Percentiles rank a stretch among this genome's conserved stretches.
Conservation (phyloP, 2,329 filamentous ascomycete genomes). For the Paradendryphiella salina region DNA sequence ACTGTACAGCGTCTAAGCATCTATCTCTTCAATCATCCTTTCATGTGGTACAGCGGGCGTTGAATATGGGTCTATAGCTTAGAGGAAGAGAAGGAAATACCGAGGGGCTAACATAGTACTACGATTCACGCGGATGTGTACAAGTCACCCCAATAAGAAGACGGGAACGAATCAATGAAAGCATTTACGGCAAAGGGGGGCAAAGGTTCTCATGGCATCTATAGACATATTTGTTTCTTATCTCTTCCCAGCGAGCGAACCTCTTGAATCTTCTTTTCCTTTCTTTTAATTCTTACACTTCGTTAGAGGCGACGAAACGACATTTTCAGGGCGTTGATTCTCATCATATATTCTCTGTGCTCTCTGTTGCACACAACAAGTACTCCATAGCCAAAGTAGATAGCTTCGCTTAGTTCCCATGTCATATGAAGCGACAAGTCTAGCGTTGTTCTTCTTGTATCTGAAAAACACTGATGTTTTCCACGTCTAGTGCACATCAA, state of each 20-base stretch:
- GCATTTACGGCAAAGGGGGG: constrained; percentile 27
- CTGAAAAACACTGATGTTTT: background rate
- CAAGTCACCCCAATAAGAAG: constrained; percentile 6
- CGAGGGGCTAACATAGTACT: constrained; percentile 5
- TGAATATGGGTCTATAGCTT: constrained; percentile 22
- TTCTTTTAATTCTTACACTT: constrained; percentile 2
- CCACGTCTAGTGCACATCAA: no score
- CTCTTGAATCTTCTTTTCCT: background rate
- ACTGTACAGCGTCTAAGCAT: constrained; percentile 45
- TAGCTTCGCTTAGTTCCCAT: constrained; percentile 22
- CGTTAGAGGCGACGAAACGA: constrained; percentile 14
- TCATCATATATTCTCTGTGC: constrained; percentile 9
- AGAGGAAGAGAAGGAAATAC: constrained; percentile 34
- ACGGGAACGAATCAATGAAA: constrained; percentile 18
- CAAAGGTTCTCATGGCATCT: constrained; percentile 32
- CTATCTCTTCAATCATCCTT: constrained; percentile 19
- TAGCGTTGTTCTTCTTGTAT: no score
- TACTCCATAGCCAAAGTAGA: constrained; percentile 33
- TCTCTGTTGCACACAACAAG: constrained; percentile 8
- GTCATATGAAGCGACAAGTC: background rate
- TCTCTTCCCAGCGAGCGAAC: constrained; percentile 12
- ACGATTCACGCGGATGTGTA: background rate
- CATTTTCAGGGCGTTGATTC: constrained; percentile 42
- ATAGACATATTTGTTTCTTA: constrained; percentile 37
- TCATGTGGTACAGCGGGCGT: constrained; percentile 32